These are phyloP conservation scores for Ampelocalamus luodianensis DNA, from an alignment of 176 grass and related monocot species.

Conservation along the genomic window DNA sequence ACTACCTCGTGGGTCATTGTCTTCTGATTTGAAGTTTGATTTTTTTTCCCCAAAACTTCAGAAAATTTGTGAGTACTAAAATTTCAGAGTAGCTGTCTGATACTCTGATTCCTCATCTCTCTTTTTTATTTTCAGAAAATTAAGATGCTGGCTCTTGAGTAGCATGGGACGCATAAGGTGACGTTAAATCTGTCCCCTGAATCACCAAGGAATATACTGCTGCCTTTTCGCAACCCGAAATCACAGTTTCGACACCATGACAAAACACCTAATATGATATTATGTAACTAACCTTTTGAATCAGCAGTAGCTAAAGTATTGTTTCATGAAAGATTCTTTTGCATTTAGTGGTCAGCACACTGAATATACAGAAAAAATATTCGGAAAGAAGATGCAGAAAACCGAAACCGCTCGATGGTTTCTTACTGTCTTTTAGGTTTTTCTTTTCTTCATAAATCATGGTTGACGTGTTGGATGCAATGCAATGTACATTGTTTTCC, in stretches of 20 bases:
- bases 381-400: slow-evolving; percentile 40
- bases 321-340: slow-evolving; percentile 33
- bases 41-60: not conserved
- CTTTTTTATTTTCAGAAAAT: slow-evolving; percentile 13
- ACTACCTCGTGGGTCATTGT: not conserved
- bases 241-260: slow-evolving; percentile 1
- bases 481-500: not conserved
- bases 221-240: slow-evolving; percentile 28
- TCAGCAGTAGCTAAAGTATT: slow-evolving; percentile 44
- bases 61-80: not conserved
- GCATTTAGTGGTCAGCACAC: slow-evolving; percentile 37
- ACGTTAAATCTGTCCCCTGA: slow-evolving; percentile 36
- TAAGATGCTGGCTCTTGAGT: slow-evolving; percentile 41
- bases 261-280: slow-evolving; percentile 24
- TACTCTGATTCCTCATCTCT: not conserved
- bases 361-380: slow-evolving; percentile 1
- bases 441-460: not conserved
- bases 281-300: slow-evolving; percentile 38
- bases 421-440: not conserved
- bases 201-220: slow-evolving; percentile 46
- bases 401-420: slow-evolving; percentile 27
- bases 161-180: slow-evolving; percentile 10
- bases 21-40: slow-evolving; percentile 29
- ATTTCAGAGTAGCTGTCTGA: slow-evolving; percentile 5
- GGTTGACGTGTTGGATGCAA: slow-evolving; percentile 20